phyloP scores from a whole-genome alignment of 768 basidiomycete genomes.

The Kondoa subrosea region DNA sequence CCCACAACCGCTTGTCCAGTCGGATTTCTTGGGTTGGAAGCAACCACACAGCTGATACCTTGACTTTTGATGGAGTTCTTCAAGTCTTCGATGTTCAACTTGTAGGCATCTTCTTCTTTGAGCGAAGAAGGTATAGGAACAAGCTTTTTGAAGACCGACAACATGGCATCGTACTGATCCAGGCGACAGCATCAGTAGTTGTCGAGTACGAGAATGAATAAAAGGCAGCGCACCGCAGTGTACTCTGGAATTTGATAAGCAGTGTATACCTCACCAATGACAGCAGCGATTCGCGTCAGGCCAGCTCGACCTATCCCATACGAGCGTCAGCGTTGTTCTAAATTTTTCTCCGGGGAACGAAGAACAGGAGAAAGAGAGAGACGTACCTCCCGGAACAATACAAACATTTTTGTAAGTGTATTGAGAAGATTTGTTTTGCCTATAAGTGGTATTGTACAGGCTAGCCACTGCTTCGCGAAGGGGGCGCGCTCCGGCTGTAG shows the following conservation, averaged over 20 bases:
- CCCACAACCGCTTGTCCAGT: conserved; percentile 65
- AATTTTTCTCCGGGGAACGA: too few species aligned
- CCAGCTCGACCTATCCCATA: conserved; percentile 45
- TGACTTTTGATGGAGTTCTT: conserved; percentile 28
- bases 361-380: too few species aligned
- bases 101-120: conserved; percentile 41
- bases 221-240: conserved; percentile 44
- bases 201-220: not conserved
- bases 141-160: conserved; percentile 21
- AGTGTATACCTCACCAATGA: conserved; percentile 47
- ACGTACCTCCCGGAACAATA: conserved; percentile 90
- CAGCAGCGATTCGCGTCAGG: conserved; percentile 75
- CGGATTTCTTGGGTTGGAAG: conserved; percentile 73
- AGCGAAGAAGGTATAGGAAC: conserved; percentile 24
- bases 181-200: not conserved
- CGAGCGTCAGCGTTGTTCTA: too few species aligned
- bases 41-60: conserved; percentile 3
- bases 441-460: conserved; percentile 73
- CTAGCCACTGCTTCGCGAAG: conserved; percentile 79
- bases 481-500: conserved; percentile 73
- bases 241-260: conserved; percentile 86
- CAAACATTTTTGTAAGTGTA: conserved; percentile 55
- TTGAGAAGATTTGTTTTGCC: conserved; percentile 58
- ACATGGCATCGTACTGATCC: not conserved
- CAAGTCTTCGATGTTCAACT: conserved; percentile 58